phyloP scores from a whole-genome alignment of 148 eudicot species.

The Salicornia ramosissima region DNA sequence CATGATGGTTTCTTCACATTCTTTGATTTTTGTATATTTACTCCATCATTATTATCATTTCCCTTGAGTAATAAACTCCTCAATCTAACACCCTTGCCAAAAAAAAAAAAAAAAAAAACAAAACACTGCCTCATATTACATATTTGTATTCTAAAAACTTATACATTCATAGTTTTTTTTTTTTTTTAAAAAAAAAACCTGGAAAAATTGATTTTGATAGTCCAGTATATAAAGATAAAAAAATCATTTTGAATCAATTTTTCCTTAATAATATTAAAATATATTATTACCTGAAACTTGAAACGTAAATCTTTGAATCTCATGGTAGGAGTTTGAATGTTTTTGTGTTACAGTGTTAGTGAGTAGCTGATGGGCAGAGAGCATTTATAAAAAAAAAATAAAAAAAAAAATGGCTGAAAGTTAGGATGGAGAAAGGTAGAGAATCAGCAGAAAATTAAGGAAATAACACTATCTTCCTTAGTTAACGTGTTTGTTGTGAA shows the following conservation, averaged over 20 bases:
- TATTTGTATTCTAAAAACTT: background rate
- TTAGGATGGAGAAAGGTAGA: background rate
- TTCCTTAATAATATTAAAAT: background rate
- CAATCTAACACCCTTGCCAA: slow-evolving; percentile 36
- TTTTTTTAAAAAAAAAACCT: background rate
- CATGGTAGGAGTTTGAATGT: slow-evolving; percentile 14
- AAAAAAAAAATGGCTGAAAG: background rate
- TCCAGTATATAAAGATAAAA: too few relatives aligned
- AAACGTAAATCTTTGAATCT: slow-evolving; percentile 17
- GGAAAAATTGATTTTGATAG: too few relatives aligned
- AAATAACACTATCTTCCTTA: slow-evolving; percentile 7
- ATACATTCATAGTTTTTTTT: background rate
- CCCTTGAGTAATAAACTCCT: slow-evolving; percentile 27
- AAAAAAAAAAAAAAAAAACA: slow-evolving; percentile 7
- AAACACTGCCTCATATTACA: too few relatives aligned
- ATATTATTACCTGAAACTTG: slow-evolving; percentile 26
- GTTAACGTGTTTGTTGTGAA: slow-evolving; percentile 17
- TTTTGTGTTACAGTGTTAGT: background rate
- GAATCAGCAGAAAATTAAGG: background rate
- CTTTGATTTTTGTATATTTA: slow-evolving; percentile 11
- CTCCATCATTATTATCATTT: slow-evolving; percentile 15
- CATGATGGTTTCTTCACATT: slow-evolving; percentile 44
- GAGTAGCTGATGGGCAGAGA: background rate
- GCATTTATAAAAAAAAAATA: background rate
- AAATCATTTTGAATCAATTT: too few relatives aligned